Evolutionary conservation across 75 land plant genomes (phyloP).

Genomic region (Selaginella tamariscina): DNA sequence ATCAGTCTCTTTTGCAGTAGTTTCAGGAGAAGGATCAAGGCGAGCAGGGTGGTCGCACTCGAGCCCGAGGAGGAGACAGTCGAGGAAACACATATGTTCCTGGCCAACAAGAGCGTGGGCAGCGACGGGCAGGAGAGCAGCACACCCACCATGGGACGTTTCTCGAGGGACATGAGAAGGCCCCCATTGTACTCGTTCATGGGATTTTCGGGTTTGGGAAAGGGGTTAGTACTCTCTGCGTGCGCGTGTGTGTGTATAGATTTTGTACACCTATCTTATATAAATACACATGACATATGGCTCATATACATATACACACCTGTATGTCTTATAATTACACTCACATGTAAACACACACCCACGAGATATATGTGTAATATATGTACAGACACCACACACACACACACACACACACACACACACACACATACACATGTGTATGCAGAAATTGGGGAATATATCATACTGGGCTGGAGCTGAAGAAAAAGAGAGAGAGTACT

Average conservation of each 20-base stretch:
- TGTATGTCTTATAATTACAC: too few relatives aligned
- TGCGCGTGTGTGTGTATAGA: too few relatives aligned
- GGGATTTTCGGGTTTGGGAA: constrained; percentile 11
- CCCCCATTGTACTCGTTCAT: constrained; percentile 14
- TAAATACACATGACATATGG: too few relatives aligned
- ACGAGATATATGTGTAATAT: neutral
- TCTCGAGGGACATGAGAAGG: constrained; percentile 30
- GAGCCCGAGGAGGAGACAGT: neutral
- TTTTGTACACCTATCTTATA: too few relatives aligned
- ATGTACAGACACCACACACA: too few relatives aligned
- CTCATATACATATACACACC: too few relatives aligned
- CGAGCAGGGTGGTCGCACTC: neutral
- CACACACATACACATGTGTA: too few relatives aligned
- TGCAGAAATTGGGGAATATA: constrained; percentile 72
- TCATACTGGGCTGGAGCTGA: constrained; percentile 98
- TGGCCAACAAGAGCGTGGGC: neutral
- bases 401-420: too few relatives aligned
- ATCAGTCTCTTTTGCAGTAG: neutral
- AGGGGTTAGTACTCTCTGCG: neutral
- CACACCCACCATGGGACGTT: constrained; percentile 12
- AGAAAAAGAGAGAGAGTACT: constrained; percentile 80
- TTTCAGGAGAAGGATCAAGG: neutral
- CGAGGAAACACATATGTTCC: neutral
- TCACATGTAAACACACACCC: neutral
- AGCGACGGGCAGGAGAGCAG: neutral